Base-by-base conservation (phyloP, 148 eudicot genomes). In the Rhododendron williamsianum region DNA sequence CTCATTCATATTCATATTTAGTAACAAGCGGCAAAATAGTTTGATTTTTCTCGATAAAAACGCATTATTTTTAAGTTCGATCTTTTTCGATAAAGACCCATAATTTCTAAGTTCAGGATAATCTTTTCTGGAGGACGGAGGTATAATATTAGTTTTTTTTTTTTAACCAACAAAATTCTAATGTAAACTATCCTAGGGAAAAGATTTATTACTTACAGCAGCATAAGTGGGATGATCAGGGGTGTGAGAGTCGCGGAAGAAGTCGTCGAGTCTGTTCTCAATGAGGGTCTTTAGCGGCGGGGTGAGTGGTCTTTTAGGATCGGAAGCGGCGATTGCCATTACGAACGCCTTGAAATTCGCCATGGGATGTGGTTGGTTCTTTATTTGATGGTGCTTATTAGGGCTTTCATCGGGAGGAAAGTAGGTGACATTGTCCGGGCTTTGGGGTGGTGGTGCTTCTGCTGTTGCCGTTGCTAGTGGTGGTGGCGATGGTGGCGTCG, bases 161-260 rank as follows among this genome's bases (percentile, higher is more conserved):
- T 48, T 8, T 48, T 48, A 9, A 48, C 51, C 51, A 48, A 49
- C 52, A 49, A 49, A 49, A 49, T 49, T 12, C 52, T 49, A 49
- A 49, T 49, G 15, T 49, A 49, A 41, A 41, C 45, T 13, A 52
- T 13, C 56, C 15, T 0, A 12, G 56, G 56, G 16, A 52, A 52
- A 52, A 12, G 19, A 13, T 52, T 52, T 13, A 33, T 33, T 33
- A 83, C 84, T 81, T 91, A 92, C 94, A 65, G 85, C 54, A 38
- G 91, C 78, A 56, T 92, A 92, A 77, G 94, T 41, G 71, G 90
- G 91, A 78, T 91, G 93, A 83, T 86, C 81, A 69, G 94, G 92
- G 51, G 89, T 90, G 58, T 33, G 85, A 82, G 63, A 25, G 36
- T 81, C 83, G 0, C 89, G 85, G 74, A 89, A 85, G 51, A 85